Percentiles rank a stretch among this genome's conserved stretches.
These are phyloP conservation scores for Thermoascus crustaceus DNA, from an alignment of 2,329 filamentous ascomycete species.

Conservation along the genomic window DNA sequence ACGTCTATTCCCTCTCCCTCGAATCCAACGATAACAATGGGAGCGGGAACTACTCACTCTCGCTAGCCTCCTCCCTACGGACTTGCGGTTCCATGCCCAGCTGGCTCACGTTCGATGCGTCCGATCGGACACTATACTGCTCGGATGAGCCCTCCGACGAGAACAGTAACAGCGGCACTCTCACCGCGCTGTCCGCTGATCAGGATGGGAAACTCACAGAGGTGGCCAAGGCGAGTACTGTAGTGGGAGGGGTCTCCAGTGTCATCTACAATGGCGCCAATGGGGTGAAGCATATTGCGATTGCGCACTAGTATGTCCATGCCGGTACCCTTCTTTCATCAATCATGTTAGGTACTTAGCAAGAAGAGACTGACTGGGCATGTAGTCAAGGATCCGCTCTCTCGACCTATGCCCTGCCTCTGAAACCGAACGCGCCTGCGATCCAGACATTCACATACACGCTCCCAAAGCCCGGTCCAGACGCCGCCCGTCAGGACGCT, in stretches of 20 bases:
- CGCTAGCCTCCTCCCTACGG: conserved; percentile 16
- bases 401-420: conserved; percentile 25
- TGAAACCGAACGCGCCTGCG: conserved; percentile 8
- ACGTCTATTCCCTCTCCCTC: conserved; percentile 26
- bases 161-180: conserved; percentile 18
- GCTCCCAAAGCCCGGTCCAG: conserved; percentile 26
- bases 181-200: conserved; percentile 17
- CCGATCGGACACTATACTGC: conserved; percentile 24
- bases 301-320: conserved; percentile 31
- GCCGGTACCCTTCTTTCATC: background rate
- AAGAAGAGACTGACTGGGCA: no score
- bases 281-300: conserved; percentile 22
- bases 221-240: conserved; percentile 13
- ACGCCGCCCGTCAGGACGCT: conserved; percentile 44
- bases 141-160: conserved; percentile 28
- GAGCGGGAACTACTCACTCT: conserved; percentile 17
- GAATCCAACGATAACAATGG: conserved; percentile 7
- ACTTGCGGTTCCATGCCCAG: conserved; percentile 29
- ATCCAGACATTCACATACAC: conserved; percentile 38
- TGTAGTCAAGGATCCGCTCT: conserved; percentile 22
- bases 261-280: conserved; percentile 21
- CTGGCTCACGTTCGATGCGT: conserved; percentile 27
- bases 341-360: no score
- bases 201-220: conserved; percentile 15
- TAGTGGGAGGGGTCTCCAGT: conserved; percentile 27